Percentiles rank a stretch among this genome's conserved stretches.
Evolutionary conservation across 176 grass and related monocot genomes (phyloP).

Genomic region (Carex pumila): DNA sequence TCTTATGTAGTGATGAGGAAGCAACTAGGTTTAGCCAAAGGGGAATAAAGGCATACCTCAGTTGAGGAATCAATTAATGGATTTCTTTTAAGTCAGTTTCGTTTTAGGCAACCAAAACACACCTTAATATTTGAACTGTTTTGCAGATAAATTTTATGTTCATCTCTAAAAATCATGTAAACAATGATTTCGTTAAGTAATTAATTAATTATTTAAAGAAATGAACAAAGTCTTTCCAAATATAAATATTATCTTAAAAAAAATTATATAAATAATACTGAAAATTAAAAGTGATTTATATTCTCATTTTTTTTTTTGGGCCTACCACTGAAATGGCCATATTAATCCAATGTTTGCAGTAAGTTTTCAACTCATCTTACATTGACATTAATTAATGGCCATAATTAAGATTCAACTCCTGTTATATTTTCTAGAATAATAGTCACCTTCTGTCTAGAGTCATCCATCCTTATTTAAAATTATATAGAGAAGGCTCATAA

Average conservation of each 20-base stretch:
- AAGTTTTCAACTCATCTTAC: not conserved
- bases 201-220: not conserved
- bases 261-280: not conserved
- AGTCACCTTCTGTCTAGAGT: not conserved
- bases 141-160: not conserved
- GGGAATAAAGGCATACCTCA: not conserved
- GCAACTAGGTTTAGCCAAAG: not conserved
- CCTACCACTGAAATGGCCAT: not conserved
- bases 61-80: constrained; percentile 1
- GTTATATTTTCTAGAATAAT: not conserved
- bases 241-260: not conserved
- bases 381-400: not conserved
- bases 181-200: not conserved
- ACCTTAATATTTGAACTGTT: not conserved
- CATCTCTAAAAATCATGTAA: not conserved
- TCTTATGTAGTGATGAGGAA: not conserved
- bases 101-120: not conserved
- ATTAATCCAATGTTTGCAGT: not conserved
- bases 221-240: not conserved
- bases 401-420: not conserved
- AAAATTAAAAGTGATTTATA: not conserved
- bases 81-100: not conserved
- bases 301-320: not conserved
- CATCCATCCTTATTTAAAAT: not conserved
- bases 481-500: not conserved